phyloP scores from a whole-genome alignment of 2,329 filamentous ascomycete genomes.

The Akanthomyces muscarius region DNA sequence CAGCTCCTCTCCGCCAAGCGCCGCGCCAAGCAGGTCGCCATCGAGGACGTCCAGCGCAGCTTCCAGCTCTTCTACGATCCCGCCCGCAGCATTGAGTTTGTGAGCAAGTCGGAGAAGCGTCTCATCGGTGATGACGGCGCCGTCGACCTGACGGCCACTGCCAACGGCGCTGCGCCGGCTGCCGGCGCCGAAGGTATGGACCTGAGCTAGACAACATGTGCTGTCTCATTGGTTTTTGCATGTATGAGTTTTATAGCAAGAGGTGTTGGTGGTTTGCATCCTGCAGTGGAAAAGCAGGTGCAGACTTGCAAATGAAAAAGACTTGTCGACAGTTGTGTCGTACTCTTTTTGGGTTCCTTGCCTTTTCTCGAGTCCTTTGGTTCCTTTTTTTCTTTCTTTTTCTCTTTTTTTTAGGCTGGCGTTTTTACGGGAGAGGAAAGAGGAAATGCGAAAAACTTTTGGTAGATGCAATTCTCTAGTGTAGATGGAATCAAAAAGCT shows the following conservation, averaged over 20 bases:
- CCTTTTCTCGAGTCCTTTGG: neutral
- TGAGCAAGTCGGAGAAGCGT: constrained; percentile 83
- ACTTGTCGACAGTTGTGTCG: too few relatives aligned
- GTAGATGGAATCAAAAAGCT: constrained; percentile 8
- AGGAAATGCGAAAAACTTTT: neutral
- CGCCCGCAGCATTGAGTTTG: constrained; percentile 81
- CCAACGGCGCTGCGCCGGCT: constrained; percentile 37
- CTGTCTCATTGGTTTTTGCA: neutral
- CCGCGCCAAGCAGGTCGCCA: constrained; percentile 73
- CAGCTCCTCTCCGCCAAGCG: constrained; percentile 84
- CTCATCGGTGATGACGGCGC: constrained; percentile 83
- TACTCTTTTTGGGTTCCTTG: too few relatives aligned
- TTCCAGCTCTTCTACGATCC: constrained; percentile 95
- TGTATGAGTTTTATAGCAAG: neutral
- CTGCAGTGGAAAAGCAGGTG: neutral
- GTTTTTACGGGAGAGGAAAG: constrained; percentile 13
- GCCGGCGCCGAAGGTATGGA: constrained; percentile 43
- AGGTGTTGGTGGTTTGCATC: neutral
- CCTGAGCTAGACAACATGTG: constrained; percentile 33
- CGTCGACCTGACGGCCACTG: constrained; percentile 63
- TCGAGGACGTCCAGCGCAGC: constrained; percentile 88
- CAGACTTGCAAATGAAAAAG: too few relatives aligned
- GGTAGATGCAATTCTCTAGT: neutral
- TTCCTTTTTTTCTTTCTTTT: neutral
- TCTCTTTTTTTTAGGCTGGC: neutral